Evolutionary conservation across 2,329 filamentous ascomycete genomes (phyloP), one percentile per base, ranked within the genome.

Genomic region (Dendrostoma leiphaemia): DNA sequence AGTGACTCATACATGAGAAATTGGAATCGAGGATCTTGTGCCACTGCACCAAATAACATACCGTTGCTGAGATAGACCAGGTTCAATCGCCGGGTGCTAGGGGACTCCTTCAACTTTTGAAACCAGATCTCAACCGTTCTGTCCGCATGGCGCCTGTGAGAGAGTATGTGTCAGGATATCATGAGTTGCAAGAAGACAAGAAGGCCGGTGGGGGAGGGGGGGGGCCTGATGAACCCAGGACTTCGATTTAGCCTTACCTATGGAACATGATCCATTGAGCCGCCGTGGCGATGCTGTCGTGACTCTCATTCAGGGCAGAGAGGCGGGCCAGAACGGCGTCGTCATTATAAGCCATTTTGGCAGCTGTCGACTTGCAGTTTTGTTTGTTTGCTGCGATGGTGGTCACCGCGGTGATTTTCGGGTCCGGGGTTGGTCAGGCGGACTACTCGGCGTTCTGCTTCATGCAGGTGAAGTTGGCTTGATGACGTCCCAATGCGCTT

Each of bases 191-290:
- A 48, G 19, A 26, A 51, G 23, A 44, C 9, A 23, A 24, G 44
- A 31, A 31, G 19, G 43, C 9, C 6, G 21, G 3, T 19, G 15
- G 9, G 21, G 29, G n/a, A 4, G 31, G 13, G 38, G 31, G 10
- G n/a, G n/a, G n/a, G n/a, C n/a, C n/a, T n/a, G n/a, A n/a, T n/a
- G n/a, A n/a, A n/a, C n/a, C n/a, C n/a, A n/a, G n/a, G n/a, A n/a
- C n/a, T n/a, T n/a, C n/a, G n/a, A n/a, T n/a, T n/a, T n/a, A n/a
- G n/a, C 61, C 70, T 59, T 85, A 96, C 91, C 91, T 88, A 74
- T 99, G 93, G 70, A 99, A 99, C 88, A 99, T 95, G 59, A 99
- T 94, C 95, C 95, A 99, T 85, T 97, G 93, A 54, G 94, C 91
- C 59, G 96, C 92, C 32, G 90, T 93, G 58, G 96, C 84, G 67